Evolutionary conservation across 2,329 filamentous ascomycete genomes (phyloP), one percentile per base, ranked within the genome.

Genomic region (Apiospora arundinis): DNA sequence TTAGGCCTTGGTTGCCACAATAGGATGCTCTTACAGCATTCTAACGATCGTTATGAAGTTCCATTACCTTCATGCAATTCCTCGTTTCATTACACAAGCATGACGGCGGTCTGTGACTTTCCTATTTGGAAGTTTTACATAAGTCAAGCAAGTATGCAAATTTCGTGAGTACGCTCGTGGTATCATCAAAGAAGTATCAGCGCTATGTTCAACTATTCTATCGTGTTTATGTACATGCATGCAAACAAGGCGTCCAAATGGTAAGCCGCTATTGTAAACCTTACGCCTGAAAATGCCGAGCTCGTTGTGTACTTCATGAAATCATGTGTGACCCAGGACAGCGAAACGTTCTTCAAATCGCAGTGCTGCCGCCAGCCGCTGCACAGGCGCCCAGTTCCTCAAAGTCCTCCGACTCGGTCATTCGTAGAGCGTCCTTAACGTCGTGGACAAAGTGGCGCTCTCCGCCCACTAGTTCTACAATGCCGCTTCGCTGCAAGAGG

Each of bases 391-490:
- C 69, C 40, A 37, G 23, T 32, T 68, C 71, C 28, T 68, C 69
- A 12, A 72, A 45, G 37, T 72, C 65, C 79, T 94, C 92, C 12
- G 90, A 85, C 83, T 98, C 95, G 0, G 93, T 94, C 85, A 95
- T 84, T 69, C 91, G 88, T 76, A 99, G 81, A 1, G 96, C 96
- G 79, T 97, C 93, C 69, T 95, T 91, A 1, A 98, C 95, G 75
- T 93, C 92, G 32, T 89, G 86, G 11, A 97, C 92, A 81, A 98
- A 97, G 76, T 96, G 91, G 0, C 86, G 81, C 78, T 89, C 86
- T 0, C 95, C 95, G 2, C 95, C 95, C 71, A 92, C 93, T 69
- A 93, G 85, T 1, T 94, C 93, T 1, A 98, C 89, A 75, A 99
- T 98, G 4, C 96, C 95, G 75, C 93, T 95, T 70, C 89, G 86